These are phyloP conservation scores for Sugiyamaella sp. DNA, from an alignment of 1,139 yeast genomes.

Conservation along the genomic window DNA sequence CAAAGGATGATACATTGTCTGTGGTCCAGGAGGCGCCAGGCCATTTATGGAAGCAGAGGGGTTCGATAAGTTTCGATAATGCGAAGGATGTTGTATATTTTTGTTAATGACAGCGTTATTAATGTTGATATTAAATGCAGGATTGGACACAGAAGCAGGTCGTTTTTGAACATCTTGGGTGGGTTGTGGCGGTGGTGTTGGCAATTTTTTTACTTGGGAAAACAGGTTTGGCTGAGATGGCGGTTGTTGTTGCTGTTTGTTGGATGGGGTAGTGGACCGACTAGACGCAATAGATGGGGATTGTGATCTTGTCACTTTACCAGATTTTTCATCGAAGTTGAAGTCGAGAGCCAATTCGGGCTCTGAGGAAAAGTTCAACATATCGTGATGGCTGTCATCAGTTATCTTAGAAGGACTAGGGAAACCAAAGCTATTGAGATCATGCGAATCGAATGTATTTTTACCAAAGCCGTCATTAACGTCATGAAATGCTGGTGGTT, in stretches of 20 bases:
- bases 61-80: constrained; percentile 14
- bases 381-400: neutral
- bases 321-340: constrained; percentile 21
- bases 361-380: constrained; percentile 19
- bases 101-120: constrained; percentile 15
- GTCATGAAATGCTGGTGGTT: neutral
- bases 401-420: neutral
- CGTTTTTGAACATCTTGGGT: constrained; percentile 12
- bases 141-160: constrained; percentile 13
- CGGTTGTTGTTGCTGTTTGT: neutral
- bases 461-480: neutral
- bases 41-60: neutral
- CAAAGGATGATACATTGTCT: constrained; percentile 29
- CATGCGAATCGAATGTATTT: neutral
- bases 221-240: no score
- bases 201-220: constrained; percentile 9
- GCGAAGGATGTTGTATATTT: constrained; percentile 6
- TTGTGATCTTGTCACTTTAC: constrained; percentile 18
- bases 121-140: constrained; percentile 18
- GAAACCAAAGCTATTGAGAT: neutral
- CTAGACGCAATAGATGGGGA: constrained; percentile 17
- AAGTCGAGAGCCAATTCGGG: constrained; percentile 23
- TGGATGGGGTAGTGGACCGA: constrained; percentile 10
- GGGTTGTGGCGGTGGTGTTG: constrained; percentile 14
- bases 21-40: constrained; percentile 8